phyloP scores from a whole-genome alignment of 345 rosid genomes.

The Eucalyptus cloeziana region DNA sequence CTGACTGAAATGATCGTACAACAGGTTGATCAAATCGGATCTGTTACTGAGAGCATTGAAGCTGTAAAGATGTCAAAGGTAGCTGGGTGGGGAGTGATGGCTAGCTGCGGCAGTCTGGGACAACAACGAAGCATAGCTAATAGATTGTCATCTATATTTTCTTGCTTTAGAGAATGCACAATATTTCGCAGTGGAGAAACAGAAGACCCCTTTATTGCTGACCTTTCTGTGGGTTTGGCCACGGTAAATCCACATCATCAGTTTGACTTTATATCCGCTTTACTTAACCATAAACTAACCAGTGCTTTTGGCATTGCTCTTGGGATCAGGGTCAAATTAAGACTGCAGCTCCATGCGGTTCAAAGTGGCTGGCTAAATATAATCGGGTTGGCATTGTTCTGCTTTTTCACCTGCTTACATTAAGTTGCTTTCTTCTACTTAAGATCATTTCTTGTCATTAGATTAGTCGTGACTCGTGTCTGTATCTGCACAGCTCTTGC shows the following conservation, averaged over 20 bases:
- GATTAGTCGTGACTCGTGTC: neutral
- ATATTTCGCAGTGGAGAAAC: conserved; percentile 66
- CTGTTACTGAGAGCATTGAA: conserved; percentile 94
- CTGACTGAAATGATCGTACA: neutral
- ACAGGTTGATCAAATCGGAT: conserved; percentile 95
- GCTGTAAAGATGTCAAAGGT: conserved; percentile 91
- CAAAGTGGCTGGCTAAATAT: conserved; percentile 90
- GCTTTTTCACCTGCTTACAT: neutral
- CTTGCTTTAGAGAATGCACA: neutral
- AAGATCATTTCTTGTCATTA: neutral
- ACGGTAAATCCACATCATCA: conserved; percentile 23
- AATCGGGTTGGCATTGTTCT: conserved; percentile 41
- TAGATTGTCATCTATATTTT: neutral
- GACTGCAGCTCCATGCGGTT: conserved; percentile 94
- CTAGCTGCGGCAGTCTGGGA: conserved; percentile 68
- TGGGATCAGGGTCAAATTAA: conserved; percentile 82
- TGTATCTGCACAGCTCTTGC: conserved; percentile 33
- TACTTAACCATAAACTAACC: neutral
- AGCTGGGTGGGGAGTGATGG: conserved; percentile 99
- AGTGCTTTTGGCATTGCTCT: neutral
- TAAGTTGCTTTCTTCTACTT: neutral
- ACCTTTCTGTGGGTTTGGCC: conserved; percentile 84
- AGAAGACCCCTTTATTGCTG: conserved; percentile 94
- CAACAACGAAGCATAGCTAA: neutral
- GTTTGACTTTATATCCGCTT: neutral